These are phyloP conservation scores for Erythrobasidium yunnanense DNA, from an alignment of 768 basidiomycete species.

Conservation along the genomic window DNA sequence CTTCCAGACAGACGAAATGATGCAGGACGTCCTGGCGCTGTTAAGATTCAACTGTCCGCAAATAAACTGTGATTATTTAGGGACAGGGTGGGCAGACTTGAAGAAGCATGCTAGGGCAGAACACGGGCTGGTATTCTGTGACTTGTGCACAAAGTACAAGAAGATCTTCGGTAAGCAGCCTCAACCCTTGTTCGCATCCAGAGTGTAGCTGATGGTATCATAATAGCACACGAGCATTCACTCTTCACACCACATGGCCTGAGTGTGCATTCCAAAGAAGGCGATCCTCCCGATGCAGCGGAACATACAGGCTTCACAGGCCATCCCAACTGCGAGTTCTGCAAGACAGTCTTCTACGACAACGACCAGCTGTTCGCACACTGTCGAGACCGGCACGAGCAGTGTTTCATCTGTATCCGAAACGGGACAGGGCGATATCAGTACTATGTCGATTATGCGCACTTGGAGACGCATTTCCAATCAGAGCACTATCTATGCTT, in stretches of 20 bases:
- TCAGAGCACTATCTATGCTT: conserved; percentile 66
- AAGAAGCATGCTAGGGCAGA: conserved; percentile 66
- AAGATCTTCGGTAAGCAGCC: conserved; percentile 60
- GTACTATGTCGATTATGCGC: conserved; percentile 65
- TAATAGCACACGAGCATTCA: conserved; percentile 67
- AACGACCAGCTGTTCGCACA: conserved; percentile 87
- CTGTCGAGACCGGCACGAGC: conserved; percentile 86
- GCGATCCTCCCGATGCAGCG: conserved; percentile 48
- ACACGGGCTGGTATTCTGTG: conserved; percentile 73
- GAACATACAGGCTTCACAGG: conserved; percentile 38
- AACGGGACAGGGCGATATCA: conserved; percentile 70
- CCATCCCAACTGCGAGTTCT: conserved; percentile 59
- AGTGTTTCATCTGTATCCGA: conserved; percentile 71
- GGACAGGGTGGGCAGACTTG: conserved; percentile 77
- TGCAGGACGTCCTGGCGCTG: conserved; percentile 83
- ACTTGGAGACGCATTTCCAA: conserved; percentile 73
- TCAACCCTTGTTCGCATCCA: neutral
- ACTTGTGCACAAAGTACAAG: conserved; percentile 75
- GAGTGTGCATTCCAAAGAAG: conserved; percentile 45
- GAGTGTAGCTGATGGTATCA: neutral
- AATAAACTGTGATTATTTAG: conserved; percentile 67
- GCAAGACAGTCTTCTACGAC: conserved; percentile 83
- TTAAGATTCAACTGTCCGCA: conserved; percentile 89
- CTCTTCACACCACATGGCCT: conserved; percentile 53
- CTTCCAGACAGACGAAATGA: conserved; percentile 85